These are phyloP conservation scores for Cyclotella cryptica DNA, from an alignment of 108 stramenopile genomes.

Conservation along the genomic window DNA sequence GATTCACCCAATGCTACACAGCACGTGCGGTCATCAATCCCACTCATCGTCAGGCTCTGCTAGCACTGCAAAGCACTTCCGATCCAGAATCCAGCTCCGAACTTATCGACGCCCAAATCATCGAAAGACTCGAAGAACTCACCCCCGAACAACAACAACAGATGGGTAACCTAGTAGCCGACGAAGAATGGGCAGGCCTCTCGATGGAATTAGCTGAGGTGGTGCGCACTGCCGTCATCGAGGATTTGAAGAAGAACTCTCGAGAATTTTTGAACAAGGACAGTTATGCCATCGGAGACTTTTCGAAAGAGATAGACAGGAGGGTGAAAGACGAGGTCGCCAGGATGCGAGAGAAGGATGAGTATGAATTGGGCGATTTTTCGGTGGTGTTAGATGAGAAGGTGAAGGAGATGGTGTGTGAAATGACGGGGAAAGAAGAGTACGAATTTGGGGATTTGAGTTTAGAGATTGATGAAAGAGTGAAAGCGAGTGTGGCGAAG, in stretches of 20 bases:
- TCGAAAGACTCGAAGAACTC: conserved; percentile 15
- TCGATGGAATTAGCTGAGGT: conserved; percentile 85
- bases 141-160: conserved; percentile 56
- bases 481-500: conserved; percentile 63
- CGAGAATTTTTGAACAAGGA: conserved; percentile 86
- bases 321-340: conserved; percentile 82
- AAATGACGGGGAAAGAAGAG: conserved; percentile 78
- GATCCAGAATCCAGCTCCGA: neutral
- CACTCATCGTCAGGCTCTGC: neutral
- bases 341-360: conserved; percentile 59
- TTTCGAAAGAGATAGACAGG: conserved; percentile 79
- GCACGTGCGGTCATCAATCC: neutral
- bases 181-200: conserved; percentile 84
- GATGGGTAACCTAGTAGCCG: conserved; percentile 80
- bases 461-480: conserved; percentile 66
- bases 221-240: conserved; percentile 72
- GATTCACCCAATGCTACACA: neutral
- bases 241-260: conserved; percentile 84
- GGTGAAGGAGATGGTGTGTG: conserved; percentile 62
- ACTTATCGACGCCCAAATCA: neutral
- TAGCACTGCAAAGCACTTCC: neutral
- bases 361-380: conserved; percentile 76
- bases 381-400: conserved; percentile 76
- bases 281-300: conserved; percentile 62
- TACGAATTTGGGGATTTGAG: conserved; percentile 83